Evolutionary conservation across 2,329 filamentous ascomycete species (phyloP).

Genomic region (Colletotrichum liaoningense): DNA sequence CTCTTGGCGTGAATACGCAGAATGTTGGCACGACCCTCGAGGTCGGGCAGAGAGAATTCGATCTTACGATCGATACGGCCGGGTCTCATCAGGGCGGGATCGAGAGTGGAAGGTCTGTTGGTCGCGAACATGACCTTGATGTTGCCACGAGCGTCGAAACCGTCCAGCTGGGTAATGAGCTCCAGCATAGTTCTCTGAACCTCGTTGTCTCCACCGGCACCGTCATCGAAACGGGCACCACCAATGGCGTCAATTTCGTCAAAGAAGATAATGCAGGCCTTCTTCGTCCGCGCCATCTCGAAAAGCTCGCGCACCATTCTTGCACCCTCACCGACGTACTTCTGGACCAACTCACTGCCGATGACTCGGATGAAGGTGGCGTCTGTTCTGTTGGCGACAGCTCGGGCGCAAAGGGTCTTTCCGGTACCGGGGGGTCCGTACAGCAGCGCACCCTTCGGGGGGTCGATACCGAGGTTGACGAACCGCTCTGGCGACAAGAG

Average conservation of each 20-base stretch:
- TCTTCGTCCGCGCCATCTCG: conserved; percentile 99
- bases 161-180: conserved; percentile 95
- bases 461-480: conserved; percentile 98
- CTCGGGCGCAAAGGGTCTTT: conserved; percentile 97
- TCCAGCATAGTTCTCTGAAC: conserved; percentile 99
- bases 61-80: conserved; percentile 99
- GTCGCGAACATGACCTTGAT: conserved; percentile 99
- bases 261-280: conserved; percentile 99
- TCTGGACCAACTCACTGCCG: conserved; percentile 96
- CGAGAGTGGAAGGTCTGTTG: conserved; percentile 93
- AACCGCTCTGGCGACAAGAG: conserved; percentile 96
- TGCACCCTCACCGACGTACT: conserved; percentile 98
- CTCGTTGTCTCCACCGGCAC: conserved; percentile 96
- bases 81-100: conserved; percentile 96
- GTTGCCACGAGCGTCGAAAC: conserved; percentile 95
- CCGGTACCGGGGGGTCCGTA: conserved; percentile 99
- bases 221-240: conserved; percentile 95
- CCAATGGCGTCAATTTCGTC: conserved; percentile 98
- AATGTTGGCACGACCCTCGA: conserved; percentile 97
- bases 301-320: conserved; percentile 99
- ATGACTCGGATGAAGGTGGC: conserved; percentile 99
- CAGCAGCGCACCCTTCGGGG: conserved; percentile 94
- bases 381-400: conserved; percentile 97
- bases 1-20: conserved; percentile 98
- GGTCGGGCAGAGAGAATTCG: conserved; percentile 96